Evolutionary conservation across 106 monocot species (phyloP).

Genomic region (Xerophyta viscosa): DNA sequence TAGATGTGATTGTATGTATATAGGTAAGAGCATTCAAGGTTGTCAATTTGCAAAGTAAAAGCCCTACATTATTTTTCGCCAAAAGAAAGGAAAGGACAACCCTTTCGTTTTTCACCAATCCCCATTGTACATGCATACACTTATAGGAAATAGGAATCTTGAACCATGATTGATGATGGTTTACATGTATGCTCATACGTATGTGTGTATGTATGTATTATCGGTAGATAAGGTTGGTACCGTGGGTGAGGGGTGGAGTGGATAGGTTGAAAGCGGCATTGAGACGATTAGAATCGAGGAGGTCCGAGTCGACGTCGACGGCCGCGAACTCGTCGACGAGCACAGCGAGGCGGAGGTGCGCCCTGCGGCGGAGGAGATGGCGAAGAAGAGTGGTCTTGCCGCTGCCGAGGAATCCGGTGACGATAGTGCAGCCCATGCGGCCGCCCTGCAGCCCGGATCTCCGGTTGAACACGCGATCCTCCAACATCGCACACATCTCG

Average conservation of each 20-base stretch:
- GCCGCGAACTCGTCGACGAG: conserved; percentile 49
- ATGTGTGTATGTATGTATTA: too few species aligned
- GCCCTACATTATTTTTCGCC: too few species aligned
- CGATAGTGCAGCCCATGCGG: conserved; percentile 43
- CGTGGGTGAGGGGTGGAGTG: conserved; percentile 35
- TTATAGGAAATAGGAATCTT: not conserved
- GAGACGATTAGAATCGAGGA: conserved; percentile 34
- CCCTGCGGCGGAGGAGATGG: conserved; percentile 27
- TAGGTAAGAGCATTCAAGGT: too few species aligned
- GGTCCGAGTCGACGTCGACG: conserved; percentile 35
- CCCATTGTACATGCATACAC: not conserved
- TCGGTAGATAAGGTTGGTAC: too few species aligned
- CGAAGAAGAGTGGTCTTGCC: conserved; percentile 46
- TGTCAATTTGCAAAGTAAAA: too few species aligned
- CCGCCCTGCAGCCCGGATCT: conserved; percentile 25
- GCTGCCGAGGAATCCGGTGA: conserved; percentile 52
- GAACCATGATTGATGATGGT: too few species aligned
- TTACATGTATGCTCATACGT: too few species aligned
- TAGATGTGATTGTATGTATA: too few species aligned
- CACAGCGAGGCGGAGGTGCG: conserved; percentile 35
- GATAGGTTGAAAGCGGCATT: conserved; percentile 41
- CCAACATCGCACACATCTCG: conserved; percentile 11
- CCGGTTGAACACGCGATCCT: conserved; percentile 33
- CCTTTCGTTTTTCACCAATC: too few species aligned
- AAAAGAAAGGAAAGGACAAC: too few species aligned